Base-by-base conservation (phyloP, 176 grass and related monocot genomes). In the Saccharum officinarum region DNA sequence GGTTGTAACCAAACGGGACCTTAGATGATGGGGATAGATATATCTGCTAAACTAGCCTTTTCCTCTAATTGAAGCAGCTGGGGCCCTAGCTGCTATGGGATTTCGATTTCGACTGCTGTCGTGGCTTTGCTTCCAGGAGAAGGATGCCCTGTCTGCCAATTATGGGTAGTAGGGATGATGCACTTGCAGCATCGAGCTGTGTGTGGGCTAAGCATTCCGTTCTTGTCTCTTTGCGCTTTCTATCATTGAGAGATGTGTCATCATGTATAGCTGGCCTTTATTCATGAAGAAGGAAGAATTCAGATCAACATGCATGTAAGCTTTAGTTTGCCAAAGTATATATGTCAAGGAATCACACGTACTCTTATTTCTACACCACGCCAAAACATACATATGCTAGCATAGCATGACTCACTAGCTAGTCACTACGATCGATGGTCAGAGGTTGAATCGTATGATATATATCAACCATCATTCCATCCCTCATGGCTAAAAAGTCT, bases 71-170 rank as follows among this genome's bases (percentile, higher is more conserved):
- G 65, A 78, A 67, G 62, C 28, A 70, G 3, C 33, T 3, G 36
- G 37, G 22, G 4, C 6, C 77, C 71, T 26, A 23, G 25, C 71
- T 72, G 33, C 18, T 45, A 36, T 81, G 33, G 7, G 71, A 81
- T 77, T 80, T 80, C 76, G 69, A 91, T 91, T 62, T 84, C 52
- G 76, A 77, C 63, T 75, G 39, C 63, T 84, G 85, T 77, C 89
- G 39, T 77, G 71, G 81, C 80, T 76, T 91, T 91, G 85, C 89
- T 88, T 88, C 89, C 63, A 57, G 44, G 78, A 84, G 85, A 91
- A 91, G 85, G 85, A 88, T 85, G 64, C 89, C 52, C 34, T 85
- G 77, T 76, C 89, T 81, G 68, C 71, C 81, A 84, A 77, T 88
- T 84, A 88, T 91, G 81, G 77, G 42, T 30, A 71, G 23, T 76